Evolutionary conservation across 2,329 filamentous ascomycete species (phyloP), one percentile per base, ranked within the genome.

Genomic region (Mycosphaerella sp.): DNA sequence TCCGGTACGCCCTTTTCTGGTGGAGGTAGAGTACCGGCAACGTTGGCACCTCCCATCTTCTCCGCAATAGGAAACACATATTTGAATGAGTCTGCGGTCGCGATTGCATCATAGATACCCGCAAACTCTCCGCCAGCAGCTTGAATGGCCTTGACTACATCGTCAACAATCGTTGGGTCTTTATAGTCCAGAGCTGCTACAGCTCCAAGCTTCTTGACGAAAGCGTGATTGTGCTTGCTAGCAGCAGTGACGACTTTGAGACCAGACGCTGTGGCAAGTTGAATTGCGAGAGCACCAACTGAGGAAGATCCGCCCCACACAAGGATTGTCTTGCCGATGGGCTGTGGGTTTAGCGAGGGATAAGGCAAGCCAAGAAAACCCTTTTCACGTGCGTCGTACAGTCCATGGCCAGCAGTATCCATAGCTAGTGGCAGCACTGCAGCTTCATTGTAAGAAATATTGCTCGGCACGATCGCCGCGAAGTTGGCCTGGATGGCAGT

Each of bases 401-500:
- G 68, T 21, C 68, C 70, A n/a, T 65, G 62, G 14, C 70, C 62
- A 13, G 73, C 72, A 3, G 73, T 75, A 18, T 70, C 70, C 49
- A 75, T 64, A 16, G 70, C 70, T 7, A 75, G 64, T 1, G 73
- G 73, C 1, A 76, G 66, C 18, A 75, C 72, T 25, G 65, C 57
- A 21, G 67, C 73, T 8, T 69, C 53, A 8, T 59, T 66, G 59
- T 64, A 75, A 43, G 67, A 62, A 27, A 73, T 53, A 7, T 59
- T 62, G 35, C 61, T 58, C 0, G 73, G 73, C 43, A 75, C 68
- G 35, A 67, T 67, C 4, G 70, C 59, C 12, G 68, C 65, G 10
- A 67, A 56, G 44, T 61, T 58, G 1, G 64, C 61, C 30, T 58
- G 57, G 32, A 61, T 57, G 6, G 56, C 41, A 9, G 68, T 65